Evolutionary conservation across 2,329 filamentous ascomycete genomes (phyloP), one percentile per base, ranked within the genome.

Genomic region (Macrophomina tecta): DNA sequence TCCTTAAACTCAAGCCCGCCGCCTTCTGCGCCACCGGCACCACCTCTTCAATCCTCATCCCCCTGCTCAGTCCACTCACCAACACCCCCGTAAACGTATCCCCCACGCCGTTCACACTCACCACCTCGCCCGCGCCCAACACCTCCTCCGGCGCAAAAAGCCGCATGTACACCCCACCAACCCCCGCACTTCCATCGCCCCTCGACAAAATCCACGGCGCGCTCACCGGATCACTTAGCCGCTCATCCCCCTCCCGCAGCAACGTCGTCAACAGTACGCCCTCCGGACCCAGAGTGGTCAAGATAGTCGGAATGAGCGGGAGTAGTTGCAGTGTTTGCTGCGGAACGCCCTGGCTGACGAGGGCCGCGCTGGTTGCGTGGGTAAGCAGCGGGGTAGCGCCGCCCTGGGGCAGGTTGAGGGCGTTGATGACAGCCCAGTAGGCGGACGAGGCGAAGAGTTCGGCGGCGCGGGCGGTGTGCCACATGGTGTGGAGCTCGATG

Each of bases 31-130:
- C 94, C 42, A 95, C 79, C 67, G 89, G 83, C n/a, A 99, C 83
- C 65, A 95, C 77, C 55, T 90, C 84, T 69, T 88, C 85, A 14
- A 89, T 75, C 23, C 72, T 73, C 66, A 73, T 88, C 79, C 68
- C 86, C 75, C 68, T 76, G 18, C 89, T 89, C 70, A 98, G 76
- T 0, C 91, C 92, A 1, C 93, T 90, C n/a, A 97, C 82, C 66
- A 97, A 72, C 14, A 93, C 90, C 0, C 94, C 95, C 8, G 96
- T 83, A 76, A 98, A 94, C 0, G 95, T 97, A 79, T 99, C 95
- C 0, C 95, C 95, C 2, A 93, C 93, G 0, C 94, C 95, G 76
- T 98, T 98, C 9, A 98, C 94, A 55, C 93, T 97, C 1, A 94
- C 88, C 1, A 97, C 84, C 32, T 95, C 88, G 23, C 85, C 80